phyloP scores from a whole-genome alignment of 768 basidiomycete species.

The Gymnopilus junonius region DNA sequence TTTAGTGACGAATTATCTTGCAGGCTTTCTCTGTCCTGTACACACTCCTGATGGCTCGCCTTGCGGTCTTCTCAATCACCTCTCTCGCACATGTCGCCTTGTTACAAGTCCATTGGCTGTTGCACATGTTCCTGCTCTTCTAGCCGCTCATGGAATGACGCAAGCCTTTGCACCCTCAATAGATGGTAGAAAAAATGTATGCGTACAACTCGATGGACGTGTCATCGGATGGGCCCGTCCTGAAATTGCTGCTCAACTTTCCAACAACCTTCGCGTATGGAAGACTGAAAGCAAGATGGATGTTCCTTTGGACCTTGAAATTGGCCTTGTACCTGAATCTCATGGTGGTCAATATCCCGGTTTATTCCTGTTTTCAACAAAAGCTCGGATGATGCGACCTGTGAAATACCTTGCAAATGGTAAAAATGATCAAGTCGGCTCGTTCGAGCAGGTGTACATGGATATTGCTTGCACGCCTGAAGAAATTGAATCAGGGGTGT shows the following conservation, averaged over 20 bases:
- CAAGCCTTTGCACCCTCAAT: constrained; percentile 81
- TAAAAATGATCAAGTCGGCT: constrained; percentile 85
- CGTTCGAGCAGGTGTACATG: constrained; percentile 99
- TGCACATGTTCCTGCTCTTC: constrained; percentile 79
- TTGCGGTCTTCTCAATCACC: constrained; percentile 96
- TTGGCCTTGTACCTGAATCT: constrained; percentile 87
- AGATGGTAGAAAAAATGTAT: constrained; percentile 81
- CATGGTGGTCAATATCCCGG: constrained; percentile 98
- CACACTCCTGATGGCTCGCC: constrained; percentile 99
- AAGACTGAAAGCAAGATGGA: constrained; percentile 87
- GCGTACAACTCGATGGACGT: constrained; percentile 93
- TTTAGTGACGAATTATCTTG: constrained; percentile 1
- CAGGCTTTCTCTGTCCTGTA: constrained; percentile 97
- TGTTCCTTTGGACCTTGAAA: constrained; percentile 92
- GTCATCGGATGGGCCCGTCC: constrained; percentile 94
- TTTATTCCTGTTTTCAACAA: constrained; percentile 86
- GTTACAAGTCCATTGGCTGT: constrained; percentile 78
- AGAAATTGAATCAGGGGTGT: constrained; percentile 77
- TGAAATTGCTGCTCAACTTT: constrained; percentile 73
- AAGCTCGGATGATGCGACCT: constrained; percentile 96
- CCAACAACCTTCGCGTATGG: constrained; percentile 87
- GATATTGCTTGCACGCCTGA: constrained; percentile 91
- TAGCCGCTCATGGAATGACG: constrained; percentile 92
- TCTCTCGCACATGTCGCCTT: constrained; percentile 92
- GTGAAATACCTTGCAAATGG: constrained; percentile 91